Conservation (phyloP, 352 stramenopile genomes). For the Phytophthora citricola region DNA sequence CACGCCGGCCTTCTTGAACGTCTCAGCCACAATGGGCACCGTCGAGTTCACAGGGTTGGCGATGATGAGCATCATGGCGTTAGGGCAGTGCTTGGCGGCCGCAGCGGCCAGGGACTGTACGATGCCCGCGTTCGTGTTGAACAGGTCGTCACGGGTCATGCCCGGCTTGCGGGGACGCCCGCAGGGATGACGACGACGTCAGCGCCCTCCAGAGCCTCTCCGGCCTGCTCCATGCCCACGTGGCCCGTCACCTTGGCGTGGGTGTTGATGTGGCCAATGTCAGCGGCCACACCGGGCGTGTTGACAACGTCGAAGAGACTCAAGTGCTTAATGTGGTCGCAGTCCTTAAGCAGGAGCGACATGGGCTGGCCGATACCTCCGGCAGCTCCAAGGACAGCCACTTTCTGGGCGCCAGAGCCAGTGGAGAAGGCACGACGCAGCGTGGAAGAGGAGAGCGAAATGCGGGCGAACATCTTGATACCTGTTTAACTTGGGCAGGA, state of each 20-base stretch:
- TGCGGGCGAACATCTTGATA: slow-evolving; percentile 30
- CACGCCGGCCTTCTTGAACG: slow-evolving; percentile 96
- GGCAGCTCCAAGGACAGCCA: slow-evolving; percentile 92
- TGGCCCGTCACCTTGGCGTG: slow-evolving; percentile 76
- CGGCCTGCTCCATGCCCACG: slow-evolving; percentile 82
- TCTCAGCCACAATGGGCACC: slow-evolving; percentile 99
- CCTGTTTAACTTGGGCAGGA: slow-evolving; percentile 8
- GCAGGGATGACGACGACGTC: slow-evolving; percentile 99
- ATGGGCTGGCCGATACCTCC: slow-evolving; percentile 99
- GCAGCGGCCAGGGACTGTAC: slow-evolving; percentile 96
- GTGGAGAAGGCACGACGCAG: slow-evolving; percentile 64
- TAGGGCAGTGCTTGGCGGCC: slow-evolving; percentile 95
- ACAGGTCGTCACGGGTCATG: slow-evolving; percentile 97
- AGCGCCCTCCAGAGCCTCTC: slow-evolving; percentile 72
- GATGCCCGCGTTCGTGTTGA: slow-evolving; percentile 97
- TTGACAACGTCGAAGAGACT: slow-evolving; percentile 99
- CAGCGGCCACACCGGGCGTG: slow-evolving; percentile 97
- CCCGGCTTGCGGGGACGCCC: slow-evolving; percentile 98
- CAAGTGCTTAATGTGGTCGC: slow-evolving; percentile 95
- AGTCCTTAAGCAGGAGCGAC: slow-evolving; percentile 98
- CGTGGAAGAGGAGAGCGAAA: slow-evolving; percentile 19
- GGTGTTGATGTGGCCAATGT: slow-evolving; percentile 95
- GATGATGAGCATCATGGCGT: slow-evolving; percentile 98
- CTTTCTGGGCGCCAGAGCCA: slow-evolving; percentile 73
- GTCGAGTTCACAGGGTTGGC: slow-evolving; percentile 99